A percentile compares a stretch with the other conserved stretches of the same genome.
Conservation (phyloP, 192 early-diverging fungal genomes). For the Entomortierella lignicola region DNA sequence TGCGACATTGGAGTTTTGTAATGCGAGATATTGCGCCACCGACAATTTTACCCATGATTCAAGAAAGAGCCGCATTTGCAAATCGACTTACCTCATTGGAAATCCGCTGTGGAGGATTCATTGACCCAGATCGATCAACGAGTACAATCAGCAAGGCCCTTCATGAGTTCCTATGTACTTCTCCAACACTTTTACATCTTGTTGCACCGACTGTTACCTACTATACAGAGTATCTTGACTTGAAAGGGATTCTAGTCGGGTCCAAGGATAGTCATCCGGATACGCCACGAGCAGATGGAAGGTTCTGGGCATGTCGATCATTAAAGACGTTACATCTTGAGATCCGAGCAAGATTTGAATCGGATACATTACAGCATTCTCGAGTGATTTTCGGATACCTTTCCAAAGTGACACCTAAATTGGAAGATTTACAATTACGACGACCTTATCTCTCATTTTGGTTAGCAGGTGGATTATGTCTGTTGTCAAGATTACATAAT, state of each 20-base stretch:
- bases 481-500: conserved; percentile 12
- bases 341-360: conserved; percentile 13
- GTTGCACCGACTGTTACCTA: conserved; percentile 19
- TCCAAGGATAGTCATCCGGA: conserved; percentile 23
- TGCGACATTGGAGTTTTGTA: conserved; percentile 21
- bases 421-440: conserved; percentile 13
- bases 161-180: conserved; percentile 17
- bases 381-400: conserved; percentile 27
- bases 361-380: conserved; percentile 17
- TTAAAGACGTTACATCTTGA: conserved; percentile 17
- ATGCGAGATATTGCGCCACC: conserved; percentile 1
- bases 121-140: conserved; percentile 14
- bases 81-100: conserved; percentile 18
- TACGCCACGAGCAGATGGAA: conserved; percentile 14
- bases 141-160: conserved; percentile 8
- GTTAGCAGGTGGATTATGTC: conserved; percentile 13
- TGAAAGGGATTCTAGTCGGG: conserved; percentile 13
- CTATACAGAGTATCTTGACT: conserved; percentile 21
- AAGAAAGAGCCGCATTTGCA: neutral
- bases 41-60: neutral
- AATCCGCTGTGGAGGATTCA: neutral
- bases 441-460: conserved; percentile 14
- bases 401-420: conserved; percentile 1
- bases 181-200: conserved; percentile 18
- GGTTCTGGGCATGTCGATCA: conserved; percentile 18